Conservation (phyloP, 75 land plant species). For the Pinus taeda region DNA sequence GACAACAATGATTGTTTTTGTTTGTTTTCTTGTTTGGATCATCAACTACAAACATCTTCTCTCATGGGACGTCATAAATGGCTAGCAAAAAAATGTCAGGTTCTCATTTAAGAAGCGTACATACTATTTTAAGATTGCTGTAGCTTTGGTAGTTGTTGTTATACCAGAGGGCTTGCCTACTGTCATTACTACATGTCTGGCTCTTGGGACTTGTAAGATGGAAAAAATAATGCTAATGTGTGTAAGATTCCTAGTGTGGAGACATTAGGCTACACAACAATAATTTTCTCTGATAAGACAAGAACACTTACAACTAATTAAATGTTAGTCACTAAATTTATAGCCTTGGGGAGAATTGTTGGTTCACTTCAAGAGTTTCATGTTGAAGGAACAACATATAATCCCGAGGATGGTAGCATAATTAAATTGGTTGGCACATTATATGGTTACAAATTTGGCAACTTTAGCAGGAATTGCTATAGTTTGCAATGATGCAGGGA, state of each 20-base stretch:
- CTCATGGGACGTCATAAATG: conserved; percentile 59
- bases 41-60: conserved; percentile 81
- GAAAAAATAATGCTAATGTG: conserved; percentile 84
- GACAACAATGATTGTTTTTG: conserved; percentile 58
- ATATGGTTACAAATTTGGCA: conserved; percentile 58
- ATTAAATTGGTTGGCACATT: conserved; percentile 44
- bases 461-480: conserved; percentile 67
- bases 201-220: conserved; percentile 88
- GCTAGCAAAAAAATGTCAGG: conserved; percentile 58
- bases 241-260: conserved; percentile 83
- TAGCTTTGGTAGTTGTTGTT: conserved; percentile 87
- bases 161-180: conserved; percentile 93
- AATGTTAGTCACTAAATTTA: conserved; percentile 72
- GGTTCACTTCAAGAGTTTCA: conserved; percentile 34
- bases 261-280: conserved; percentile 90
- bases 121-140: conserved; percentile 84
- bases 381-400: conserved; percentile 83
- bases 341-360: conserved; percentile 40
- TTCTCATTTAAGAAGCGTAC: conserved; percentile 87
- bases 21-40: conserved; percentile 75
- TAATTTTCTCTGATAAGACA: conserved; percentile 87
- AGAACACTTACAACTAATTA: conserved; percentile 92
- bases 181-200: conserved; percentile 86
- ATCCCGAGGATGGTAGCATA: conserved; percentile 71
- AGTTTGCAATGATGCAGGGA: conserved; percentile 85